These are phyloP conservation scores for Beauveria brongniartii DNA, from an alignment of 2,329 filamentous ascomycete species.

Conservation along the genomic window DNA sequence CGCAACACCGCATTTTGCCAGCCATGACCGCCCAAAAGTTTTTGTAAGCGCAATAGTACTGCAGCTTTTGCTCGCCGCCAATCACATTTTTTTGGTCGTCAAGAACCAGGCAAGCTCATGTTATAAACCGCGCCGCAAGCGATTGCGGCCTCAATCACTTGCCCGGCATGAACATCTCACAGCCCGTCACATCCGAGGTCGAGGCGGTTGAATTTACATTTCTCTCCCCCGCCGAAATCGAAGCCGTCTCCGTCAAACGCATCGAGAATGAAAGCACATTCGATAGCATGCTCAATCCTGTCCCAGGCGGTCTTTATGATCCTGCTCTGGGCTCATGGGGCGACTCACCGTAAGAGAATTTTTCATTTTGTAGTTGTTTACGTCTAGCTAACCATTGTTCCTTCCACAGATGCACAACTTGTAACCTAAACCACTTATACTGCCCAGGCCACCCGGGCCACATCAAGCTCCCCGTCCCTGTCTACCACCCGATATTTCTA, in stretches of 20 bases:
- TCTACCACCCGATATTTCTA: constrained; percentile 96
- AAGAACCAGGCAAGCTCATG: constrained; percentile 7
- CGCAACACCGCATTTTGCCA: constrained; percentile 20
- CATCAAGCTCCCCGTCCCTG: constrained; percentile 85
- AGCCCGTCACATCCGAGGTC: constrained; percentile 77
- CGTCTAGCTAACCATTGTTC: not conserved
- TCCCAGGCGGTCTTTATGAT: constrained; percentile 88
- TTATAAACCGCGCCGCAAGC: constrained; percentile 7
- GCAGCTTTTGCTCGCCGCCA: constrained; percentile 11
- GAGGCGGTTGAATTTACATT: constrained; percentile 85
- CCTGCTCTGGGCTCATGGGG: constrained; percentile 84
- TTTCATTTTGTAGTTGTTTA: not conserved
- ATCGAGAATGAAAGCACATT: constrained; percentile 94
- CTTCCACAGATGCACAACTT: constrained; percentile 71
- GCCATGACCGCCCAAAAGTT: constrained; percentile 17
- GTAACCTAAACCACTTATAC: constrained; percentile 69
- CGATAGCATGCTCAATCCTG: constrained; percentile 80
- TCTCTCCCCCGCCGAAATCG: constrained; percentile 74
- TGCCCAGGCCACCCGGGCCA: constrained; percentile 94
- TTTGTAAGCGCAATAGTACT: constrained; percentile 14
- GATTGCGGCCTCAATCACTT: constrained; percentile 9
- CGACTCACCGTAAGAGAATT: constrained; percentile 59
- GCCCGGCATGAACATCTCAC: constrained; percentile 59
- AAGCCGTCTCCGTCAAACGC: constrained; percentile 81
- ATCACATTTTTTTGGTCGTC: constrained; percentile 8